Evolutionary conservation across 768 basidiomycete species (phyloP).

Genomic region (Russula emetica): DNA sequence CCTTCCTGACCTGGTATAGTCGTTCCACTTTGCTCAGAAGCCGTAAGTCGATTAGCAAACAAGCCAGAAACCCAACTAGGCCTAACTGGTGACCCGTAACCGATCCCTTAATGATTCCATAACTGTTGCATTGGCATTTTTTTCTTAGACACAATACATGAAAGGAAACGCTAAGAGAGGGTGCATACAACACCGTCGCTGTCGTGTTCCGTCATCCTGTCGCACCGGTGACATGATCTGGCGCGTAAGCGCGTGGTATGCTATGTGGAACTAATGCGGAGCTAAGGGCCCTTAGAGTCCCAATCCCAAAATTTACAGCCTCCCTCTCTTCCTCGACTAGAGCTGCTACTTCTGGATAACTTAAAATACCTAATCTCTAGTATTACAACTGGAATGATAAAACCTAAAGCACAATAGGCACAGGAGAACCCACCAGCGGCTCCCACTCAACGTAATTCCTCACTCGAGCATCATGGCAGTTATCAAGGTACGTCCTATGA

Average conservation of each 20-base stretch:
- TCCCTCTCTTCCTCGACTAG: neutral
- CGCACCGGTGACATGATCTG: neutral
- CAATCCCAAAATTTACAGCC: neutral
- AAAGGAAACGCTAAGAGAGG: neutral
- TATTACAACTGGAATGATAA: neutral
- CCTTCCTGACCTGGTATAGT: constrained; percentile 1
- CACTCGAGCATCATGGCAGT: constrained; percentile 8
- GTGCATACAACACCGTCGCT: neutral
- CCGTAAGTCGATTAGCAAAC: neutral
- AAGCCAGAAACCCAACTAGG: neutral
- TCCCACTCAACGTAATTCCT: constrained; percentile 13
- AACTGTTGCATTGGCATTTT: neutral
- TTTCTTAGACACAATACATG: neutral
- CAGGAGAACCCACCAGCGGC: neutral
- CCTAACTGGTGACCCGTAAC: neutral
- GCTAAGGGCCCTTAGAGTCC: too few species aligned
- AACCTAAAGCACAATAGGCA: constrained; percentile 2
- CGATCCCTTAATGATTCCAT: constrained; percentile 9
- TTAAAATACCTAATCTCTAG: neutral
- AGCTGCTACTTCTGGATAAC: neutral
- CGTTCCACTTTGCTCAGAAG: neutral
- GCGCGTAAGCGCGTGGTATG: neutral
- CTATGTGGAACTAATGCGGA: neutral
- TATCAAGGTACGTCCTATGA: constrained; percentile 11
- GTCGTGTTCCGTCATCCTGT: constrained; percentile 6